A percentile compares a stretch with the other conserved stretches of the same genome.
These are phyloP conservation scores for Euphorbia celastroides DNA, from an alignment of 441 rosid genomes.

Conservation along the genomic window DNA sequence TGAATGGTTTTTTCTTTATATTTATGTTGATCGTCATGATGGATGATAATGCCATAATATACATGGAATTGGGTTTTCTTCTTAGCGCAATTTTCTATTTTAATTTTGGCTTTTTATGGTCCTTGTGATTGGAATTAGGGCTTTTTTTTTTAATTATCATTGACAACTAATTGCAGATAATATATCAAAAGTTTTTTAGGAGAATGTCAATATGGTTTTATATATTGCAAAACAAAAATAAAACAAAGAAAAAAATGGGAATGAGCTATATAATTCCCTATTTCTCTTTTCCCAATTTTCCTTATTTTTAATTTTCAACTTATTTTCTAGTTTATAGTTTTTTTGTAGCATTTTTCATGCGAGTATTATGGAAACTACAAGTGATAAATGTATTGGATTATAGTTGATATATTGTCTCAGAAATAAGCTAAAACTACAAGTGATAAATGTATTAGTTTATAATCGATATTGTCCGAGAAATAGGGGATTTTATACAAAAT, in stretches of 20 bases:
- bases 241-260: slow-evolving; percentile 10
- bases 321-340: background rate
- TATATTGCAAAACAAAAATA: slow-evolving; percentile 28
- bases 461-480: background rate
- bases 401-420: background rate
- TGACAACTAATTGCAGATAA: slow-evolving; percentile 33
- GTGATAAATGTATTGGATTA: slow-evolving; percentile 12
- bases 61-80: slow-evolving; percentile 46
- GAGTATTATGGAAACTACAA: slow-evolving; percentile 11
- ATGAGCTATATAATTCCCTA: slow-evolving; percentile 14
- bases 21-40: slow-evolving; percentile 17
- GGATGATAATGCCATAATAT: slow-evolving; percentile 41
- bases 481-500: too few species aligned
- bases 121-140: slow-evolving; percentile 40
- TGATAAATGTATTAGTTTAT: slow-evolving; percentile 12
- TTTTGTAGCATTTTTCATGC: background rate
- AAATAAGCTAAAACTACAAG: slow-evolving; percentile 12
- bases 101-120: slow-evolving; percentile 9
- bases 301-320: background rate
- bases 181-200: slow-evolving; percentile 24
- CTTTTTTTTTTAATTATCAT: slow-evolving; percentile 25
- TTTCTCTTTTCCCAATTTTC: slow-evolving; percentile 18
- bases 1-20: slow-evolving; percentile 21
- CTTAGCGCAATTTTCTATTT: slow-evolving; percentile 14
- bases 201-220: slow-evolving; percentile 55